Evolutionary conservation across 202 grass and related monocot species (phyloP), one percentile per base, ranked within the genome.

Genomic region (Sporobolus alterniflorus): DNA sequence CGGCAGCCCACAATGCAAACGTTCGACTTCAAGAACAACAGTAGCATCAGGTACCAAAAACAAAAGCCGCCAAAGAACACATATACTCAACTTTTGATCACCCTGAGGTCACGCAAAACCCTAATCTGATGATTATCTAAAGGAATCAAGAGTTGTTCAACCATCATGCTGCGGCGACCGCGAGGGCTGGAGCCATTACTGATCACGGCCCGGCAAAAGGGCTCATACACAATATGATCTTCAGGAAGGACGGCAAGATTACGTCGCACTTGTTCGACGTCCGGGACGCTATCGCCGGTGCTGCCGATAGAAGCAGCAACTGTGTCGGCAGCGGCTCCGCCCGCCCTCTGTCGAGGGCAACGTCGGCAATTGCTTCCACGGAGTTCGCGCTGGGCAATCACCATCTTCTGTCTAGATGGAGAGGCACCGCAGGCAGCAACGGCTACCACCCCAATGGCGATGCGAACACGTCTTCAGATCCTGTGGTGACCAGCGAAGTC

Each of bases 171-270:
- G 69, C 72, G 22, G 62, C 71, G 16, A 69, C 73, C 17, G 75
- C 72, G 57, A 90, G 78, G 36, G 55, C 64, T 1, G 74, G 44
- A 22, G 40, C 70, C n/a, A 69, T 86, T 15, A 82, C 82, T 26
- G 83, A 89, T 75, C 71, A 88, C 33, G 76, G 80, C 41, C 76
- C 74, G 1, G 72, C 67, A 29, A 92, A 90, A 59, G 96, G 93
- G 31, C 76, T 94, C 18, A 85, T 94, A 54, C 91, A 94, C 63
- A 87, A 96, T 30, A 94, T 92, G 87, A 83, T 88, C 50, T 98
- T 87, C 77, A 87, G 72, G 21, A 96, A 94, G 36, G 83, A 94
- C 7, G 81, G 85, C 46, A 96, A 94, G 48, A 83, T 67, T 10
- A 77, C 75, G 20, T 83, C 89, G 20, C 89, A 94, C 64, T 51